Conservation (phyloP, 2,329 filamentous ascomycete genomes). For the Calonectria pteridis region DNA sequence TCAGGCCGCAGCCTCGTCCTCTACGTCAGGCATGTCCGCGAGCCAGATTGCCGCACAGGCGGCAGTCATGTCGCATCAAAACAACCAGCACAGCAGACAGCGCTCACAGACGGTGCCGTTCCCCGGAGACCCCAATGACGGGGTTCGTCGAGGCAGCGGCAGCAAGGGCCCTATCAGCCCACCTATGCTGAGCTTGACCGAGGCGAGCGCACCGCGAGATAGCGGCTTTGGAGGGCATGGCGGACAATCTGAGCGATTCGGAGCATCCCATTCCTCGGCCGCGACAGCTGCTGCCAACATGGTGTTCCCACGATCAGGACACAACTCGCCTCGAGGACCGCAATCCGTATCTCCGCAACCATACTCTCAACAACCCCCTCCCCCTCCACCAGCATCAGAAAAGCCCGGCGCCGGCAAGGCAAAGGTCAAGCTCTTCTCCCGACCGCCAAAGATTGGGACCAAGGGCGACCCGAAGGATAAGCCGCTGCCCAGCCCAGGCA, state of each 20-base stretch:
- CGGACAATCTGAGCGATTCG: conserved; percentile 63
- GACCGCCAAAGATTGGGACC: conserved; percentile 80
- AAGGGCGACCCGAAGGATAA: conserved; percentile 77
- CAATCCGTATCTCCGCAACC: conserved; percentile 49
- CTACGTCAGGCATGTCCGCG: conserved; percentile 63
- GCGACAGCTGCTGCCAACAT: conserved; percentile 79
- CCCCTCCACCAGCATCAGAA: conserved; percentile 61
- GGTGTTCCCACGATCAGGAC: conserved; percentile 76
- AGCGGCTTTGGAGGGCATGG: conserved; percentile 62
- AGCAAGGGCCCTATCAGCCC: conserved; percentile 68
- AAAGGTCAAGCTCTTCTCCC: conserved; percentile 85
- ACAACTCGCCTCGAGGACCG: conserved; percentile 61
- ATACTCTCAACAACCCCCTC: conserved; percentile 53
- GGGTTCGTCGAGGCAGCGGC: conserved; percentile 58
- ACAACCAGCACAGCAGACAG: conserved; percentile 68
- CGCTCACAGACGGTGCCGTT: conserved; percentile 81
- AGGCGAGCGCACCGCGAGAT: conserved; percentile 73
- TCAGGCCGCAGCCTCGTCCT: conserved; percentile 48
- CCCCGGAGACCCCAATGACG: conserved; percentile 60
- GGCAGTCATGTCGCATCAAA: conserved; percentile 76
- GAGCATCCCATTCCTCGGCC: conserved; percentile 71
- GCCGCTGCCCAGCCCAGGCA: conserved; percentile 78
- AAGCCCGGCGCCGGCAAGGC: conserved; percentile 77
- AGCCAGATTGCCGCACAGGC: conserved; percentile 86
- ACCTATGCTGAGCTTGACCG: conserved; percentile 73